These are phyloP conservation scores for Pseudocercospora fijiensis DNA, from an alignment of 2,329 filamentous ascomycete genomes.

Conservation along the genomic window DNA sequence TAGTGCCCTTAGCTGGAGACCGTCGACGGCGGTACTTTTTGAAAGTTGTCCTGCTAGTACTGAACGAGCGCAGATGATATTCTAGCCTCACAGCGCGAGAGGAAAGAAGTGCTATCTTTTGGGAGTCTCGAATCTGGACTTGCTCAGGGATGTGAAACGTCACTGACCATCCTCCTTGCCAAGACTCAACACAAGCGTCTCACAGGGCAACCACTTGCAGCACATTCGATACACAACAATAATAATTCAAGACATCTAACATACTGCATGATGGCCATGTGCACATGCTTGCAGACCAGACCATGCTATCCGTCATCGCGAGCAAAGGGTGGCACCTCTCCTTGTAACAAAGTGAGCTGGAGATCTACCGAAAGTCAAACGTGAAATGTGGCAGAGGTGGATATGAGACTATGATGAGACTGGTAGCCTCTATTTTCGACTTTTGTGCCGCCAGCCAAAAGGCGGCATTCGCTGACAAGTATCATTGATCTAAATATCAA, in stretches of 20 bases:
- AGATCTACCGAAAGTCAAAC: not conserved
- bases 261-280: too few relatives aligned
- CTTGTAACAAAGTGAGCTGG: not conserved
- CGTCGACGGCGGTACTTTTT: not conserved
- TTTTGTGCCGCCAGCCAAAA: not conserved
- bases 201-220: not conserved
- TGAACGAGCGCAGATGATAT: not conserved
- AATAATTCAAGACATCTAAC: not conserved
- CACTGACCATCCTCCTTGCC: not conserved
- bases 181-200: not conserved
- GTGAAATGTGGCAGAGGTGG: not conserved
- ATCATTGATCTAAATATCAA: not conserved
- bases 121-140: not conserved
- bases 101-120: not conserved
- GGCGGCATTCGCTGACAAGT: not conserved
- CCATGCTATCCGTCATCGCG: too few relatives aligned
- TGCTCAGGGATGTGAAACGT: not conserved
- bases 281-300: too few relatives aligned
- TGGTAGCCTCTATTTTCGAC: not conserved
- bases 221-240: not conserved
- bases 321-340: too few relatives aligned
- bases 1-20: not conserved
- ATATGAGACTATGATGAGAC: not conserved
- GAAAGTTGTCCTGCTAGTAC: not conserved
- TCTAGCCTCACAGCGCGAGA: not conserved